A percentile compares a stretch with the other conserved stretches of the same genome.
Conservation (phyloP, 441 rosid genomes). For the Euphorbia neoarborescens region DNA sequence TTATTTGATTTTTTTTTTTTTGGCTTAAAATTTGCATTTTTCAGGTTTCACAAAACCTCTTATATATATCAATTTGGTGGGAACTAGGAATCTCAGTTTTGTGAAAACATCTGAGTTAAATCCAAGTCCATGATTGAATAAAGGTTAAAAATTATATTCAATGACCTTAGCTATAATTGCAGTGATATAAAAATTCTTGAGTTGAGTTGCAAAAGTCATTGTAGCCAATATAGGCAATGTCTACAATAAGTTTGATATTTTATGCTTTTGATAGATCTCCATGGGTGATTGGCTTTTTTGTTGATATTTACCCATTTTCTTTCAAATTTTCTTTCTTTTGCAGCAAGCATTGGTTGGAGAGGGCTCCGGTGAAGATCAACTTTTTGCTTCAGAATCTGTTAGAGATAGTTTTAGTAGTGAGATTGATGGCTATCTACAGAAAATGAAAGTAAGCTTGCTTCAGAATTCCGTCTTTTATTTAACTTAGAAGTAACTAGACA, state of each 20-base stretch:
- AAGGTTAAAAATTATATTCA: neutral
- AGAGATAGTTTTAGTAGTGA: slow-evolving; percentile 55
- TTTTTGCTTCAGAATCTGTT: slow-evolving; percentile 46
- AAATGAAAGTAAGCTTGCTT: slow-evolving; percentile 56
- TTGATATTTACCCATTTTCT: neutral
- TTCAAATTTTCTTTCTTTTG: slow-evolving; percentile 11
- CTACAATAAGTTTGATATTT: neutral
- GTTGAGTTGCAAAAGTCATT: neutral
- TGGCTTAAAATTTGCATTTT: neutral
- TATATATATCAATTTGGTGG: neutral
- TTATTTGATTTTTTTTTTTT: neutral
- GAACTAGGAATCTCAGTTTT: neutral
- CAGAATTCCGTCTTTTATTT: neutral
- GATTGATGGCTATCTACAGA: slow-evolving; percentile 55
- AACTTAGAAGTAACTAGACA: neutral
- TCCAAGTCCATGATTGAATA: neutral
- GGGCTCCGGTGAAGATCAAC: slow-evolving; percentile 63
- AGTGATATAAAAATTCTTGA: neutral
- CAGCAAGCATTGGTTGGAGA: slow-evolving; percentile 90
- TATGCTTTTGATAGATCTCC: neutral
- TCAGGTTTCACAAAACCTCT: neutral
- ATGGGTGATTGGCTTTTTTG: neutral
- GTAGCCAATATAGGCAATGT: neutral
- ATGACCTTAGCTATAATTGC: neutral
- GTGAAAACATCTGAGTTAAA: neutral